A percentile compares a stretch with the other conserved stretches of the same genome.
Evolutionary conservation across 1,284 basidiomycete species (phyloP).

Genomic region (Xerocomus cyaneibrunnescens): DNA sequence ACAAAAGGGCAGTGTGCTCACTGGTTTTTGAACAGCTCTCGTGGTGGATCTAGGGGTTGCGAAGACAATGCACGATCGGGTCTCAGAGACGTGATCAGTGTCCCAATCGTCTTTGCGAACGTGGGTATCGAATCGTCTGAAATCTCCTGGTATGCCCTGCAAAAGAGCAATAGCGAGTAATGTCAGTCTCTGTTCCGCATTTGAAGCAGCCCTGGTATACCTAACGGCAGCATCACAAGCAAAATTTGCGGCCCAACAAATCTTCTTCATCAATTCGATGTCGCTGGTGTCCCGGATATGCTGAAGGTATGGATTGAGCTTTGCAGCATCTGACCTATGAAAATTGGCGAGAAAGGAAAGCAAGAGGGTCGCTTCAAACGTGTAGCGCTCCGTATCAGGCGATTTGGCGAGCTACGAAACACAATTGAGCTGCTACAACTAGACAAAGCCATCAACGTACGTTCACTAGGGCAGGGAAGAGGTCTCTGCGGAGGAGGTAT

Average conservation of each 20-base stretch:
- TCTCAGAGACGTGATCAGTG: conserved; percentile 49
- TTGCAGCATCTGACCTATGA: conserved; percentile 65
- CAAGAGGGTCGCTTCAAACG: conserved; percentile 58
- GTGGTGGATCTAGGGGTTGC: conserved; percentile 44
- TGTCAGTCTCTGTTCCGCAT: not conserved
- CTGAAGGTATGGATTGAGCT: conserved; percentile 61
- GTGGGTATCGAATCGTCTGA: conserved; percentile 52
- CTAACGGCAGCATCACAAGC: conserved; percentile 50
- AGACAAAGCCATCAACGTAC: conserved; percentile 34
- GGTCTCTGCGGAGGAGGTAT: conserved; percentile 60
- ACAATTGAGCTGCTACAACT: not conserved
- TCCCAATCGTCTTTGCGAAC: conserved; percentile 48
- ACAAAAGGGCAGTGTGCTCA: conserved; percentile 31
- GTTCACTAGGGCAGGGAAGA: conserved; percentile 52
- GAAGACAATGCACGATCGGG: conserved; percentile 53
- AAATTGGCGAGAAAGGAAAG: conserved; percentile 62
- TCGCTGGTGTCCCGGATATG: conserved; percentile 49
- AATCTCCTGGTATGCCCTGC: conserved; percentile 56
- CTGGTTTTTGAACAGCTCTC: conserved; percentile 59
- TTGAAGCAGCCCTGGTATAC: conserved; percentile 32
- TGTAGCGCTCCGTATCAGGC: conserved; percentile 51
- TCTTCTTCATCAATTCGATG: conserved; percentile 50
- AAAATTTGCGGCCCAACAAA: conserved; percentile 55
- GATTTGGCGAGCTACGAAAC: conserved; percentile 49
- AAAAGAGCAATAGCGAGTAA: not conserved